Percentiles rank a stretch among this genome's conserved stretches.
These are phyloP conservation scores for Tieghemiomyces parasiticus DNA, from an alignment of 192 early-diverging fungal species.

Conservation along the genomic window DNA sequence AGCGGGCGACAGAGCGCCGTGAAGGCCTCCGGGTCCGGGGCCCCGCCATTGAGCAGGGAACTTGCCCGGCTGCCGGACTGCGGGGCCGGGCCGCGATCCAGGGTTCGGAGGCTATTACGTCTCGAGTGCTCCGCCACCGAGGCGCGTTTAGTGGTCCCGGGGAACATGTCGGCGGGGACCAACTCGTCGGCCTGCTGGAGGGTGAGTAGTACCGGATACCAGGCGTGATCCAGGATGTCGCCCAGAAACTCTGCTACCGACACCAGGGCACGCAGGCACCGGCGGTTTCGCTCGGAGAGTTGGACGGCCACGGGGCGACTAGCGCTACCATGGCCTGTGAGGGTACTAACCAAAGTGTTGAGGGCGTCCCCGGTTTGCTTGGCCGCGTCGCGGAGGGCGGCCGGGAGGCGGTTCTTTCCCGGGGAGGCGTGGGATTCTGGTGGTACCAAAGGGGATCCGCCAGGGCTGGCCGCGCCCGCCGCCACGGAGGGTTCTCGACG, in stretches of 20 bases:
- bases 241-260: slow-evolving; percentile 57
- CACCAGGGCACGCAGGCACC: slow-evolving; percentile 55
- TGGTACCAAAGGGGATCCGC: no score
- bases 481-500: background rate
- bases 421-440: background rate
- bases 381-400: background rate
- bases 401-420: background rate
- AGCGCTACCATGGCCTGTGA: background rate
- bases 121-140: slow-evolving; percentile 20
- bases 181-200: slow-evolving; percentile 76
- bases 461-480: background rate
- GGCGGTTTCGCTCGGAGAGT: slow-evolving; percentile 62
- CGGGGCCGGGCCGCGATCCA: background rate
- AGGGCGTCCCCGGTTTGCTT: background rate
- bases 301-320: slow-evolving; percentile 16
- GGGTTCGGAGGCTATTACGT: background rate
- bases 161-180: slow-evolving; percentile 20
- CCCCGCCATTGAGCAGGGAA: slow-evolving; percentile 3
- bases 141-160: slow-evolving; percentile 13
- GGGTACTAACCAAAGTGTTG: background rate
- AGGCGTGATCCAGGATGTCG: slow-evolving; percentile 57
- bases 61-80: background rate
- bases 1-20: slow-evolving; percentile 13
- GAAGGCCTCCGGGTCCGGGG: background rate
- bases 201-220: slow-evolving; percentile 79